Conservation (phyloP, 495 filamentous ascomycete genomes). For the Halenospora varia region DNA sequence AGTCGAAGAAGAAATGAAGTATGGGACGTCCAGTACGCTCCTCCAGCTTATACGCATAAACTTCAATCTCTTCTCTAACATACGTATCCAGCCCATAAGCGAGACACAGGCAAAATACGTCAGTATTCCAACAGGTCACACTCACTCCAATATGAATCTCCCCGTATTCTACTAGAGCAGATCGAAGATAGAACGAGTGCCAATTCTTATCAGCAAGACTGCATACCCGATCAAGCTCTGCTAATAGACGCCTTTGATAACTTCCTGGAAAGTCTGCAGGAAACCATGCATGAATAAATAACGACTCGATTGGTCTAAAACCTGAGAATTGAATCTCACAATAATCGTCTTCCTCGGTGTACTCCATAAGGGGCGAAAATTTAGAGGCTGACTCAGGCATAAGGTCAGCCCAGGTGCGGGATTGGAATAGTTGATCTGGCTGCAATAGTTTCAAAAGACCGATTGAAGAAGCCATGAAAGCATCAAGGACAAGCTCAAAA, state of each 20-base stretch:
- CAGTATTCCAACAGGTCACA: constrained; percentile 3
- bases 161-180: no score
- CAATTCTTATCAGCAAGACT: constrained; percentile 2
- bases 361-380: constrained; percentile 1
- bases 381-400: neutral
- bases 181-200: no score
- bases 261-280: neutral
- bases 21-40: neutral
- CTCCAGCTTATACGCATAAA: constrained; percentile 1
- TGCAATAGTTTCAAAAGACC: constrained; percentile 4
- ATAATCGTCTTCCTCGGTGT: neutral
- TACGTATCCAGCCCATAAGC: constrained; percentile 4
- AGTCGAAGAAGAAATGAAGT: constrained; percentile 5
- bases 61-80: constrained; percentile 6
- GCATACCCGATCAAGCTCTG: constrained; percentile 4
- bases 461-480: constrained; percentile 4
- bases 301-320: neutral
- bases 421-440: constrained; percentile 9
- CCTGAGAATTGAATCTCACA: neutral
- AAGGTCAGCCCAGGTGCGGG: neutral
- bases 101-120: constrained; percentile 6
- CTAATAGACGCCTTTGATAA: constrained; percentile 4
- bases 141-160: constrained; percentile 6
- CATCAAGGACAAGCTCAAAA: neutral
- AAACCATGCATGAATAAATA: neutral